Evolutionary conservation across 768 basidiomycete genomes (phyloP), one percentile per base, ranked within the genome.

Genomic region (Podaxis mareebaensis): DNA sequence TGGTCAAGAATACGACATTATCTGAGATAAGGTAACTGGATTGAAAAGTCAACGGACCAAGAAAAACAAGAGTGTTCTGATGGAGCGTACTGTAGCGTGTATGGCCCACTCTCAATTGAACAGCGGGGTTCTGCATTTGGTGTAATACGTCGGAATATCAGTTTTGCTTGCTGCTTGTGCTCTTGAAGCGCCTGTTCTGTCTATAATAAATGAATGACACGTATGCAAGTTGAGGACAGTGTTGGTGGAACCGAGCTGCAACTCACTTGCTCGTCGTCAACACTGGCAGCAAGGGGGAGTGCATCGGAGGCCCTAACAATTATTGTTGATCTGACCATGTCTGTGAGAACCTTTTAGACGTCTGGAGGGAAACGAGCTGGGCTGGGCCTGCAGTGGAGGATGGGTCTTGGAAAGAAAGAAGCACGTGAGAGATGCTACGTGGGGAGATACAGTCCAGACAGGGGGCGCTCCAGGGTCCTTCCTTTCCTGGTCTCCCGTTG

Each of bases 121-220:
- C 97, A 98, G 39, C 92, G 85, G 8, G 96, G 95, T 74, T 99
- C 97, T 22, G 93, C 89, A 75, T 98, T 95, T 51, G 94, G 87
- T 28, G 92, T 93, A 71, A 99, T 89, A 42, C 97, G 88, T 64
- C 96, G 85, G 74, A 98, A 98, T 70, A 99, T 90, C 69, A 99
- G 84, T 75, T 99, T 99, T 36, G 96, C 88, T 74, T 99, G 96
- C 69, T 98, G 96, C 74, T 99, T 99, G 81, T 98, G 95, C 77
- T 99, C 97, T 72, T 95, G 93, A 44, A 99, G 80, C 61, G 90
- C 83, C 72, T 92, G 90, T 76, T 99, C 96, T 67, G 94, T 97
- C 96, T 99, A 67, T 51, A 71, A 63, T 26, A 54, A 6, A 54
- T 46, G 64, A 53, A 66, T 75, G 71, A 72, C 71, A 73, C 70